A percentile compares a stretch with the other conserved stretches of the same genome.
phyloP scores from a whole-genome alignment of 73 alveolate species.

The Tetrahymena malaccensis region DNA sequence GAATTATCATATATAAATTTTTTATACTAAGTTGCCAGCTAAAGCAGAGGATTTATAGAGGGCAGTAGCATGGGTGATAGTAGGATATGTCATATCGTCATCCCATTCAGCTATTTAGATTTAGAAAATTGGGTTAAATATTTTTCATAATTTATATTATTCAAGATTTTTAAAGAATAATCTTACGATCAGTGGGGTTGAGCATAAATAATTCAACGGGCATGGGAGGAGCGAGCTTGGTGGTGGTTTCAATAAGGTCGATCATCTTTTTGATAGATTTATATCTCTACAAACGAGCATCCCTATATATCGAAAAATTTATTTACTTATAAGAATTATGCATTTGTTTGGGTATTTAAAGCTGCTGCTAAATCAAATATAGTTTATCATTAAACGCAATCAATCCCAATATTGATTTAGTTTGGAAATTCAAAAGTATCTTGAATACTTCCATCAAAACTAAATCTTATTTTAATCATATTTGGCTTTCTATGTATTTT shows the following conservation, averaged over 20 bases:
- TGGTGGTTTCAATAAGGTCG: slow-evolving; percentile 70
- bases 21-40: slow-evolving; percentile 20
- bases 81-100: slow-evolving; percentile 74
- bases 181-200: slow-evolving; percentile 57
- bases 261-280: slow-evolving; percentile 80
- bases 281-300: slow-evolving; percentile 73
- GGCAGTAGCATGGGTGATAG: slow-evolving; percentile 43
- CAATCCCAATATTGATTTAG: background rate
- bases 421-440: background rate
- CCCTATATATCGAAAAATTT: slow-evolving; percentile 37
- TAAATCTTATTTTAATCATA: background rate
- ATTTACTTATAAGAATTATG: background rate
- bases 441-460: background rate
- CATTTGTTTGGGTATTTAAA: background rate
- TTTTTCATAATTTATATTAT: background rate
- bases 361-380: background rate
- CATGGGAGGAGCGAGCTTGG: slow-evolving; percentile 64
- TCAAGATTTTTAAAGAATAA: background rate
- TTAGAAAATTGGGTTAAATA: background rate
- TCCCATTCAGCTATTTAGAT: slow-evolving; percentile 71
- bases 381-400: background rate
- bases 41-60: slow-evolving; percentile 31
- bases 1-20: no score
- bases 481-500: background rate
- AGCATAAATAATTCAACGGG: slow-evolving; percentile 59